phyloP scores from a whole-genome alignment of 2,329 filamentous ascomycete species.

The Chaetomiaceae sp. region DNA sequence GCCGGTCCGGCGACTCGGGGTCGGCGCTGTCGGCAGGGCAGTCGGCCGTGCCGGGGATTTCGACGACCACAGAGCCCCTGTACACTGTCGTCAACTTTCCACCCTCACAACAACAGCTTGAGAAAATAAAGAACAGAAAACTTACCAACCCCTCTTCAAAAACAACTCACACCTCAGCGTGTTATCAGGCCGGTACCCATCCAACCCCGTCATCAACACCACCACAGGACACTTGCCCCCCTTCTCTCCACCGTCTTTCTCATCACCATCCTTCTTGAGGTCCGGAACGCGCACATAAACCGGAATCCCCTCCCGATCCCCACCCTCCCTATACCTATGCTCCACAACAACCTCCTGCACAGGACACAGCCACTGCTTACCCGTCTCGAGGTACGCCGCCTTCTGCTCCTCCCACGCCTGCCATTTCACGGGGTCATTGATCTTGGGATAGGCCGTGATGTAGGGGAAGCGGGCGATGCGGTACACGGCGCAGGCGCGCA shows the following conservation, averaged over 20 bases:
- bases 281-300: slow-evolving; percentile 60
- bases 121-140: neutral
- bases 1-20: slow-evolving; percentile 53
- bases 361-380: slow-evolving; percentile 49
- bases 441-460: slow-evolving; percentile 37
- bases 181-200: slow-evolving; percentile 61
- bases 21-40: slow-evolving; percentile 61
- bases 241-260: neutral
- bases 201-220: slow-evolving; percentile 57
- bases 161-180: slow-evolving; percentile 59
- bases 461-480: slow-evolving; percentile 69
- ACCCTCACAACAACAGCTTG: neutral
- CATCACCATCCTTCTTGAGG: slow-evolving; percentile 33
- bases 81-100: neutral
- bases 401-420: slow-evolving; percentile 64
- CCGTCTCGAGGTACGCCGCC: slow-evolving; percentile 56
- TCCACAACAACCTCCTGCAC: slow-evolving; percentile 59
- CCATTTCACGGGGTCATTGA: slow-evolving; percentile 48
- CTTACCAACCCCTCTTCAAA: slow-evolving; percentile 51
- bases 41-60: slow-evolving; percentile 65
- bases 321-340: slow-evolving; percentile 45
- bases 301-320: slow-evolving; percentile 55
- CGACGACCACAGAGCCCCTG: slow-evolving; percentile 53
- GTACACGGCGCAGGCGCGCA: slow-evolving; percentile 69
- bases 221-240: slow-evolving; percentile 40